phyloP scores from a whole-genome alignment of 306 rosid species.

The Sphenostylis stenocarpa region DNA sequence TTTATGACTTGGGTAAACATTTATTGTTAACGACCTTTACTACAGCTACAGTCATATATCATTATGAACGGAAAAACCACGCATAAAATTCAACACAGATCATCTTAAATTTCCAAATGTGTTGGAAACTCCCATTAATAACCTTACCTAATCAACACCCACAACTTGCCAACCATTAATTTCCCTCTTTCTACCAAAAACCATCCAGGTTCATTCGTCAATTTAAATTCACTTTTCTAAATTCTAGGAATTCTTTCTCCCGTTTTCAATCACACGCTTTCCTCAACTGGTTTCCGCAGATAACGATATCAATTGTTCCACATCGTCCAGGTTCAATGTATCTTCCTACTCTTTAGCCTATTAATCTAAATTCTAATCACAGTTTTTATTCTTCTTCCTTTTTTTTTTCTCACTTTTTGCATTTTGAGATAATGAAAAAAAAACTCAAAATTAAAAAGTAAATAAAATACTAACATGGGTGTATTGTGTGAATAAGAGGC shows the following conservation, averaged over 20 bases:
- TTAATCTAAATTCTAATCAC: no score
- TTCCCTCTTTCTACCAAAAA: not conserved
- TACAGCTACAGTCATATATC: no score
- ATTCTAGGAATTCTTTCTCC: not conserved
- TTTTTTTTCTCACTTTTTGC: no score
- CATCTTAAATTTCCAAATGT: not conserved
- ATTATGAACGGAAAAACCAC: not conserved
- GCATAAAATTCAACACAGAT: not conserved
- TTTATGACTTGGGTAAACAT: no score
- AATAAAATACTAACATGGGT: no score
- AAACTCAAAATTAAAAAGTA: no score
- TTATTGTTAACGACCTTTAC: no score
- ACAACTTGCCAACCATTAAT: not conserved
- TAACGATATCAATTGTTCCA: not conserved
- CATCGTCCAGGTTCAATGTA: constrained; percentile 63
- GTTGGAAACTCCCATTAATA: not conserved
- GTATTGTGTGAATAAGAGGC: not conserved
- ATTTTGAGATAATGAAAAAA: no score
- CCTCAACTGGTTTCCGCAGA: not conserved
- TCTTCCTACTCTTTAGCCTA: not conserved
- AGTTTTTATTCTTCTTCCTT: no score
- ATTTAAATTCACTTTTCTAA: not conserved
- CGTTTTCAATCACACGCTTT: not conserved
- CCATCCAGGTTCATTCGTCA: constrained; percentile 52
- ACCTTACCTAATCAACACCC: not conserved